Evolutionary conservation across 441 rosid species (phyloP), one percentile per base, ranked within the genome.

Genomic region (Aleurites moluccanus): DNA sequence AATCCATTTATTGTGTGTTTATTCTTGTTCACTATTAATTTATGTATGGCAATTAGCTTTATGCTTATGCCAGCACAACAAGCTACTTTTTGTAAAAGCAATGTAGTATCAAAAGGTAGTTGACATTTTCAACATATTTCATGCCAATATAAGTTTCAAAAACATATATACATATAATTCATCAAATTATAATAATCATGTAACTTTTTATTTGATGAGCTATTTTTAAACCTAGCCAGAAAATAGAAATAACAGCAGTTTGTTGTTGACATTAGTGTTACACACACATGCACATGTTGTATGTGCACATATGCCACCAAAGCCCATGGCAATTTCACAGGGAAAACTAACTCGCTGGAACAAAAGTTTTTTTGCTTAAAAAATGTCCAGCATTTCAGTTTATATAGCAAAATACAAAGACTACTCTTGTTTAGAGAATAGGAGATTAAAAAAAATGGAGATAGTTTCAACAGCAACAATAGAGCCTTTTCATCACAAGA

Each of bases 401-500:
- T n/a, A 38, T 50, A 25, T 35, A 52, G 56, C 21, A 28, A 77
- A 63, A 76, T n/a, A 3, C 21, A 38, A 27, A 73, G 70, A 25
- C 16, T 49, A 25, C 7, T 42, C 60, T 62, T 27, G 21, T 42
- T 14, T 53, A 62, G 27, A 49, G 57, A 50, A 62, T 28, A 76
- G 27, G 18, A 67, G 68, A 57, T n/a, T 40, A 50, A 21, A 56
- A 55, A 55, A 55, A 5, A 28, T 25, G 65, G 28, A 42, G 7
- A 25, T 23, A 57, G 67, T 38, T 50, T 64, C 9, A 56, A 53
- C 13, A 65, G 47, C 59, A 70, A 21, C 7, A 56, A 21, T 21
- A 56, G 25, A 56, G 25, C 65, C 53, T 63, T 44, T 21, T 18
- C 67, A 67, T 60, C 55, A 63, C 44, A 23, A 77, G 72, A 79